phyloP scores from a whole-genome alignment of 129 eudicot species.

The Ambrosia artemisiifolia region DNA sequence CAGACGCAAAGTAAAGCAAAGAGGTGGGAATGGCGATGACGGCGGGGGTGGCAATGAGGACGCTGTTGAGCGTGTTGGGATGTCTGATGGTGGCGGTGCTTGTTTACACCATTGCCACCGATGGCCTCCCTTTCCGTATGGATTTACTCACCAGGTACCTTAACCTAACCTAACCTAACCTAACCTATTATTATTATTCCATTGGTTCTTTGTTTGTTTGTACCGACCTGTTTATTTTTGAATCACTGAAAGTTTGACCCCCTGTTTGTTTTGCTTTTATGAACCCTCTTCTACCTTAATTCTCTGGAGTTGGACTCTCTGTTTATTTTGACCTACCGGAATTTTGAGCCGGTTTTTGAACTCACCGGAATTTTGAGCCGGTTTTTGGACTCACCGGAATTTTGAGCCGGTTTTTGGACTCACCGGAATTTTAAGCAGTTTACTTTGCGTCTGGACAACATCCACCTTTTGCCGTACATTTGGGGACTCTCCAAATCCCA shows the following conservation, averaged over 20 bases:
- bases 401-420: too few species aligned
- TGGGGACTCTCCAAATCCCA: slow-evolving; percentile 65
- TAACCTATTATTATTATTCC: not conserved
- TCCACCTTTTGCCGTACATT: slow-evolving; percentile 56
- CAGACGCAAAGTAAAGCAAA: not conserved
- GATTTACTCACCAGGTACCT: slow-evolving; percentile 79
- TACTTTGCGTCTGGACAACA: too few species aligned
- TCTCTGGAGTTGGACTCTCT: too few species aligned
- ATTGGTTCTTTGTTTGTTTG: not conserved
- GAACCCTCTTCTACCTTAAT: too few species aligned
- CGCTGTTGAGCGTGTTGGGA: slow-evolving; percentile 44
- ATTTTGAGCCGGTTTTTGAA: too few species aligned
- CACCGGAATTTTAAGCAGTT: too few species aligned
- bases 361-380: too few species aligned
- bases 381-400: too few species aligned
- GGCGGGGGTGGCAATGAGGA: slow-evolving; percentile 36
- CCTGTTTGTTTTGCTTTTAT: too few species aligned
- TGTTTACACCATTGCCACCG: slow-evolving; percentile 58
- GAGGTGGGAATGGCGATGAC: slow-evolving; percentile 18
- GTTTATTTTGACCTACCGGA: too few species aligned
- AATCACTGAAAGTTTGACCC: too few species aligned
- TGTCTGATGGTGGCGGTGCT: slow-evolving; percentile 56
- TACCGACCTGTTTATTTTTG: too few species aligned
- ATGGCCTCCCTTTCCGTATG: slow-evolving; percentile 76
- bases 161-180: not conserved